A percentile compares a stretch with the other conserved stretches of the same genome.
These are phyloP conservation scores for Coniosporium tulheliwenetii DNA, from an alignment of 2,329 filamentous ascomycete genomes.

Conservation along the genomic window DNA sequence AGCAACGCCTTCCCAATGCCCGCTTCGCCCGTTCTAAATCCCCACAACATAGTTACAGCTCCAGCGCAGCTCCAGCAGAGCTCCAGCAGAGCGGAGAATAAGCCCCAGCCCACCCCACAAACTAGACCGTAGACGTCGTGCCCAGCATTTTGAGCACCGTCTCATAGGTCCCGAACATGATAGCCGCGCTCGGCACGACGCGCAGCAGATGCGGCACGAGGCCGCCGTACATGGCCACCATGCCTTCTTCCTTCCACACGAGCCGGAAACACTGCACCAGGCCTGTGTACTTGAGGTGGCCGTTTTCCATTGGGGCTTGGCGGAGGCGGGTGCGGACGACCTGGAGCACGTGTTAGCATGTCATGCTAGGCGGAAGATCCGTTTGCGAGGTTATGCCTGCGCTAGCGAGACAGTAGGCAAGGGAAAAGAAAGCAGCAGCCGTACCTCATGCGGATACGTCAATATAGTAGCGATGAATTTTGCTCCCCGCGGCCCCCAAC, in stretches of 20 bases:
- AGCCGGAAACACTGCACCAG: conserved; percentile 77
- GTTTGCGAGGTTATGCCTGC: too few relatives aligned
- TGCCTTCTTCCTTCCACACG: conserved; percentile 76
- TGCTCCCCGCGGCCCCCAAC: conserved; percentile 62
- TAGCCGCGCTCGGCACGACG: conserved; percentile 81
- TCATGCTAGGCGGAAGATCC: too few relatives aligned
- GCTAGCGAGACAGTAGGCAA: background rate
- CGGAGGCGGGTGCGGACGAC: conserved; percentile 72
- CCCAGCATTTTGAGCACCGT: conserved; percentile 32
- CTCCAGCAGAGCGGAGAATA: too few relatives aligned
- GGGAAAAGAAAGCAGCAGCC: conserved; percentile 6
- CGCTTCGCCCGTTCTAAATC: too few relatives aligned
- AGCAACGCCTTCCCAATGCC: too few relatives aligned
- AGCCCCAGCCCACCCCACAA: too few relatives aligned
- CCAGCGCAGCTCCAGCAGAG: too few relatives aligned
- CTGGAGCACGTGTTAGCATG: conserved; percentile 21
- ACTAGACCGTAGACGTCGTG: conserved; percentile 23
- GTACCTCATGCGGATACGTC: conserved; percentile 84
- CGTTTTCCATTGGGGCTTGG: conserved; percentile 57
- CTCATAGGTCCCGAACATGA: conserved; percentile 85
- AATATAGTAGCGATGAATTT: conserved; percentile 74
- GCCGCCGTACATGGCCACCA: conserved; percentile 76
- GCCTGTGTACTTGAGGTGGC: conserved; percentile 71
- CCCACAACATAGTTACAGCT: too few relatives aligned
- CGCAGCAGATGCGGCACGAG: conserved; percentile 82